These are phyloP conservation scores for Thelonectria olida DNA, from an alignment of 2,329 filamentous ascomycete genomes.

Conservation along the genomic window DNA sequence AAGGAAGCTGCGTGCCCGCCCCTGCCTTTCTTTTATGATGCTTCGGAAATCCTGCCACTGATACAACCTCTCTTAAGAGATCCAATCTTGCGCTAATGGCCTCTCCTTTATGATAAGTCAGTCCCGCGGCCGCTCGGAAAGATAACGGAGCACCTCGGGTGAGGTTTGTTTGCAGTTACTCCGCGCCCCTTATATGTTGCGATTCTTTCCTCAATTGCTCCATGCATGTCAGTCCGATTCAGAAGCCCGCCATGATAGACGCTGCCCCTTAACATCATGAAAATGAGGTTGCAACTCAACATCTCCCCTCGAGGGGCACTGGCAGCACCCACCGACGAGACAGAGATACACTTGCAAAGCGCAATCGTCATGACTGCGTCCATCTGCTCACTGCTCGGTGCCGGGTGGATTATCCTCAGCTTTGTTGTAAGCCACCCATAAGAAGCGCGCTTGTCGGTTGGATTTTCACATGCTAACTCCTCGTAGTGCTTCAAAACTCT, in stretches of 20 bases:
- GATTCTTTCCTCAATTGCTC: not conserved
- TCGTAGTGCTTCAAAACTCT: constrained; percentile 11
- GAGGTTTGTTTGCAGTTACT: not conserved
- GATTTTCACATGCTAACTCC: not conserved
- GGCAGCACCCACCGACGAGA: not conserved
- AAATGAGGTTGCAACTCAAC: not conserved
- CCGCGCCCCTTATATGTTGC: not conserved
- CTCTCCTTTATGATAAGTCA: not conserved
- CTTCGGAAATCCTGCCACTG: not conserved
- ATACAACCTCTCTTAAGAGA: not conserved
- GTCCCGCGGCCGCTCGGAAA: not conserved
- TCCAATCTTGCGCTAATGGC: not conserved
- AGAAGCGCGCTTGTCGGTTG: not conserved
- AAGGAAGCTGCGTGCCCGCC: not conserved
- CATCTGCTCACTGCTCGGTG: not conserved
- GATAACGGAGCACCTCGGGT: not conserved
- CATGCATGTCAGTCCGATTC: too few species aligned
- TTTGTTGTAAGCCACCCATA: constrained; percentile 1
- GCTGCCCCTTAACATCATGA: not conserved
- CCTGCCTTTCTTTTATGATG: not conserved
- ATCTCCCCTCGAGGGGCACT: not conserved
- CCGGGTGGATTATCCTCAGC: constrained; percentile 16
- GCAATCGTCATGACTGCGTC: not conserved
- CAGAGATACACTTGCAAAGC: not conserved
- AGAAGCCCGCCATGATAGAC: not conserved